phyloP scores from a whole-genome alignment of 1,284 basidiomycete genomes.

The Pseudozyma pruni region DNA sequence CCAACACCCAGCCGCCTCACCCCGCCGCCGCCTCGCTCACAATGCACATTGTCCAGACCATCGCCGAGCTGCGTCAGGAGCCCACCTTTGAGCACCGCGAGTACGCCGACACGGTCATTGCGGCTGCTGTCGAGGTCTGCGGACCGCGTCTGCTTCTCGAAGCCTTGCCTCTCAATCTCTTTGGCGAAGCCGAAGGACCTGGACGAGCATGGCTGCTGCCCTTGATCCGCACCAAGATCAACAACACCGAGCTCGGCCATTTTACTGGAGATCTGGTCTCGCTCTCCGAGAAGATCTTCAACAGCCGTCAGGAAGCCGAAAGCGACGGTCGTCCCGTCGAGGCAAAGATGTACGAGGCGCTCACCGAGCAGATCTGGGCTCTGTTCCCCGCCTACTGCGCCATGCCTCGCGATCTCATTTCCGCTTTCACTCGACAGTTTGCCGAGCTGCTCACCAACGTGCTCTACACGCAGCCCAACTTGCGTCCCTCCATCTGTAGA shows the following conservation, averaged over 20 bases:
- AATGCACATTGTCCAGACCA: conserved; percentile 77
- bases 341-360: conserved; percentile 91
- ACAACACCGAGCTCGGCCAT: conserved; percentile 84
- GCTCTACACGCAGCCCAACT: conserved; percentile 84
- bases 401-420: conserved; percentile 80
- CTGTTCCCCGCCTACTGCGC: conserved; percentile 76
- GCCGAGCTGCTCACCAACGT: conserved; percentile 83
- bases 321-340: conserved; percentile 77
- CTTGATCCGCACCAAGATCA: conserved; percentile 78
- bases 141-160: conserved; percentile 84
- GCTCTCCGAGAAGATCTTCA: conserved; percentile 90
- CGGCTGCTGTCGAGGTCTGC: conserved; percentile 83
- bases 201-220: conserved; percentile 90
- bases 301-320: conserved; percentile 73
- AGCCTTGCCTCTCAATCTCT: conserved; percentile 83
- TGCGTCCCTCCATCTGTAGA: conserved; percentile 83
- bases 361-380: conserved; percentile 91
- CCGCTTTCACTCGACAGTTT: conserved; percentile 53
- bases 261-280: conserved; percentile 92
- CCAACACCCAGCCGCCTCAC: conserved; percentile 63
- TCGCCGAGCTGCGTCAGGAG: conserved; percentile 80
- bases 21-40: conserved; percentile 76
- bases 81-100: conserved; percentile 92
- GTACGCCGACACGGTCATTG: conserved; percentile 82
- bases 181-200: conserved; percentile 70